Conservation (phyloP, 257 asterid species). For the Solanum gracilifrons region DNA sequence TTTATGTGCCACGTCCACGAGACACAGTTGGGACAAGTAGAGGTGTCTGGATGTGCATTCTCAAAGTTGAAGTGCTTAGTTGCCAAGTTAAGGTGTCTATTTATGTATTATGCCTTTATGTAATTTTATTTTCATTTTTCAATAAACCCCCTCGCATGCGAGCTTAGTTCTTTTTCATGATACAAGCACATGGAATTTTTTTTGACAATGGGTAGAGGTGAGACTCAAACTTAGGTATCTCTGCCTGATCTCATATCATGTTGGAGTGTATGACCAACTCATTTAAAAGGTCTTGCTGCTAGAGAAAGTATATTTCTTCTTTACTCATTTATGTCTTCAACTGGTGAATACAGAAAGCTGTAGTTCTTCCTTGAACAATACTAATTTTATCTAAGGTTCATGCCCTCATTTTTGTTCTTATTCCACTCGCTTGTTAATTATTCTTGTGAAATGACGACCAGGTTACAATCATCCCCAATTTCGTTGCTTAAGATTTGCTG, state of each 20-base stretch:
- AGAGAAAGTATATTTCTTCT: not conserved
- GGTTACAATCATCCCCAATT: not conserved
- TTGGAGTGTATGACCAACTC: not conserved
- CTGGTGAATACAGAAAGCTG: not conserved
- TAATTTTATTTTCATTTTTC: not conserved
- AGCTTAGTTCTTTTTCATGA: not conserved
- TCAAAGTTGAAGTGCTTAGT: accelerated
- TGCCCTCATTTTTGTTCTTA: not conserved
- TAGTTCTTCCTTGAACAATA: not conserved
- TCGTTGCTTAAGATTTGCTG: not conserved
- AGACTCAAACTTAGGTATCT: not conserved
- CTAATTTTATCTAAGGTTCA: not conserved
- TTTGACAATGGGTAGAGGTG: not conserved
- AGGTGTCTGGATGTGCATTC: not conserved
- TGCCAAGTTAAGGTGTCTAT: not conserved
- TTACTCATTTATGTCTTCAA: not conserved
- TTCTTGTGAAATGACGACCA: not conserved
- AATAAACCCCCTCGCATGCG: not conserved
- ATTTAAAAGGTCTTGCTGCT: not conserved
- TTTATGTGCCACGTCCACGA: accelerated
- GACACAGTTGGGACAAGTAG: not conserved
- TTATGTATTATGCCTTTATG: not conserved
- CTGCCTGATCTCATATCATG: accelerated
- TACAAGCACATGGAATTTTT: not conserved
- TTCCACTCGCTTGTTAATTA: not conserved